Conservation (phyloP, 1,284 basidiomycete species). For the Testicularia cyperi region DNA sequence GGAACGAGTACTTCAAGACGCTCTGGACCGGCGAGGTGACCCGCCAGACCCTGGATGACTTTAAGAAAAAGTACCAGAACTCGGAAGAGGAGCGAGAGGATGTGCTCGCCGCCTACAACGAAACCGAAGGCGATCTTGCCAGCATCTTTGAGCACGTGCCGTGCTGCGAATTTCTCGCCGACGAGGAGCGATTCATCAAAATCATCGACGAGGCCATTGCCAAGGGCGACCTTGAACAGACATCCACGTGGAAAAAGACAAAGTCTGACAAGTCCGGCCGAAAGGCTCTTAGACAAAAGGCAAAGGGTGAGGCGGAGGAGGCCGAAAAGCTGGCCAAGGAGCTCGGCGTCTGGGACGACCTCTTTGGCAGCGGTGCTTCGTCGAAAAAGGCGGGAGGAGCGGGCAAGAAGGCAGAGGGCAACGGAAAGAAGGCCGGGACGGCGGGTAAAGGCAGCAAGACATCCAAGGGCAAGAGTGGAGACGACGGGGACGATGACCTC, state of each 20-base stretch:
- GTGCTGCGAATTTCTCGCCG: constrained; percentile 50
- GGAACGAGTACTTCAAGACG: constrained; percentile 59
- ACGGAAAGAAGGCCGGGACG: background rate
- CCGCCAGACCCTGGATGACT: constrained; percentile 48
- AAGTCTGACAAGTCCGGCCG: constrained; percentile 32
- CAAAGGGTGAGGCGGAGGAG: constrained; percentile 42
- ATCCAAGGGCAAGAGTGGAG: constrained; percentile 10
- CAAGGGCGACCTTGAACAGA: constrained; percentile 30
- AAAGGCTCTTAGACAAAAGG: constrained; percentile 39
- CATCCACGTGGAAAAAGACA: constrained; percentile 19
- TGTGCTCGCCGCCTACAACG: constrained; percentile 48
- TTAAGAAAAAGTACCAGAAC: constrained; percentile 53
- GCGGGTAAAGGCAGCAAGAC: constrained; percentile 8
- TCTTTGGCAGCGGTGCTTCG: constrained; percentile 38
- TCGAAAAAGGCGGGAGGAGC: constrained; percentile 1
- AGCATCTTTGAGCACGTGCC: constrained; percentile 52
- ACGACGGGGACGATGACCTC: constrained; percentile 33
- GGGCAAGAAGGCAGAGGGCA: background rate
- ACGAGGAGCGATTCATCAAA: constrained; percentile 44
- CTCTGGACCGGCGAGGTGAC: constrained; percentile 57
- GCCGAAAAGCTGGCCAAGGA: constrained; percentile 52
- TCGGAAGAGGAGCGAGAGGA: constrained; percentile 55
- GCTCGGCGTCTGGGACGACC: constrained; percentile 57
- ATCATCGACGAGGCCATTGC: constrained; percentile 46
- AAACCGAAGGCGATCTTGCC: constrained; percentile 38